phyloP scores from a whole-genome alignment of 306 rosid genomes.

The Citrullus mucosospermus region DNA sequence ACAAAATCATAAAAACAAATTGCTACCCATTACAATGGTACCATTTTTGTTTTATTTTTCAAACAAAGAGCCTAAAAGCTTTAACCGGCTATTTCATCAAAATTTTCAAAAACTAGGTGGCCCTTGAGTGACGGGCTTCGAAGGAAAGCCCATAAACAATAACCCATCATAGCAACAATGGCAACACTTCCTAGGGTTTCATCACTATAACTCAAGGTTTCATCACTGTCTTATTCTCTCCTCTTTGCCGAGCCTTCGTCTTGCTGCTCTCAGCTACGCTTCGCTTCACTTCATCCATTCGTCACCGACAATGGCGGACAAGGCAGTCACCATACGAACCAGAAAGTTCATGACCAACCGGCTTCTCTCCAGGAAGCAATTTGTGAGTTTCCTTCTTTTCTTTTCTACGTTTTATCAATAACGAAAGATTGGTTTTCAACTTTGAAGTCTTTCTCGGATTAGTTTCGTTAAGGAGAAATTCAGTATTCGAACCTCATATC shows the following conservation, averaged over 20 bases:
- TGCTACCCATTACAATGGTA: too few species aligned
- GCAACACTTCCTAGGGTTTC: neutral
- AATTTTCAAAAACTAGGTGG: neutral
- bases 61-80: too few species aligned
- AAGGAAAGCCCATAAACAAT: neutral
- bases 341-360: conserved; percentile 88
- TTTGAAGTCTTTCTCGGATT: neutral
- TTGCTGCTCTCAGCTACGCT: neutral
- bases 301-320: conserved; percentile 53
- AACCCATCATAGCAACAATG: neutral
- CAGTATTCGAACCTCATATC: neutral
- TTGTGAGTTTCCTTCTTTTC: conserved; percentile 31
- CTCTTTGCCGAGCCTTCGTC: neutral
- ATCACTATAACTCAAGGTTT: neutral
- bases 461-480: neutral
- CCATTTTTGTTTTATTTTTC: too few species aligned
- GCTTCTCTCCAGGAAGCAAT: conserved; percentile 84
- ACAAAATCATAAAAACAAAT: too few species aligned
- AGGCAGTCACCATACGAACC: conserved; percentile 80
- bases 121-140: neutral
- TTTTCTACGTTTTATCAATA: too few species aligned
- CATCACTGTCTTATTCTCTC: neutral
- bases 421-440: too few species aligned
- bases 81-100: too few species aligned
- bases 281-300: neutral